Evolutionary conservation across 441 rosid species (phyloP).

Genomic region (Eugenia klotzschiana): DNA sequence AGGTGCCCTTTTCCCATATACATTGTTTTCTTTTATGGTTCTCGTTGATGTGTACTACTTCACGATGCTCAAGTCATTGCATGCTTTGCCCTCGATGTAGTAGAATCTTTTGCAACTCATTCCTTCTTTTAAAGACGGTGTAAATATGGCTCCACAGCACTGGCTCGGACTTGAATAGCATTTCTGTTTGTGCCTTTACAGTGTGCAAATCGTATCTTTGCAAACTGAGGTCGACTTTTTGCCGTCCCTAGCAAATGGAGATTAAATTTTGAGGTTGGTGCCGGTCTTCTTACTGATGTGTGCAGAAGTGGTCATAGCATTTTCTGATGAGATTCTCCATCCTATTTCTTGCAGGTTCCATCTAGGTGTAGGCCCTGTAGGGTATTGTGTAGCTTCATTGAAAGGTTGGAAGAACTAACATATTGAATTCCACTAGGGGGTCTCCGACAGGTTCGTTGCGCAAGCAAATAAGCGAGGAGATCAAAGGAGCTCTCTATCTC

Average conservation of each 20-base stretch:
- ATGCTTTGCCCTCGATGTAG: background rate
- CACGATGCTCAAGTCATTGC: background rate
- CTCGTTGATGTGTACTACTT: background rate
- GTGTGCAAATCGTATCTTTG: slow-evolving; percentile 24
- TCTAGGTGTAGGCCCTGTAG: background rate
- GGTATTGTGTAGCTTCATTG: background rate
- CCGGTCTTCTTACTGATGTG: background rate
- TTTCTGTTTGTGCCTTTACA: slow-evolving; percentile 12
- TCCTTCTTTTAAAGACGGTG: background rate
- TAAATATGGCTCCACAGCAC: background rate
- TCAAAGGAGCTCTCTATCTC: background rate
- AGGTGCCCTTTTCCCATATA: slow-evolving; percentile 15
- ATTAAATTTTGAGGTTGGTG: slow-evolving; percentile 20
- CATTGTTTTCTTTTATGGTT: background rate
- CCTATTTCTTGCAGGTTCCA: background rate
- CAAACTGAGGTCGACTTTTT: slow-evolving; percentile 1
- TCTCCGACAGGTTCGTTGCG: background rate
- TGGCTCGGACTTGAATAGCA: background rate
- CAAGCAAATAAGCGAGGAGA: background rate
- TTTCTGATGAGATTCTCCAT: background rate
- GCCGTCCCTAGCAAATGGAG: background rate
- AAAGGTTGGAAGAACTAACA: background rate
- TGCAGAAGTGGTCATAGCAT: background rate
- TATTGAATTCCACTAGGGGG: background rate
- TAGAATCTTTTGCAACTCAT: background rate